phyloP scores from a whole-genome alignment of 2,329 filamentous ascomycete species.

The Fusarium papillatum region DNA sequence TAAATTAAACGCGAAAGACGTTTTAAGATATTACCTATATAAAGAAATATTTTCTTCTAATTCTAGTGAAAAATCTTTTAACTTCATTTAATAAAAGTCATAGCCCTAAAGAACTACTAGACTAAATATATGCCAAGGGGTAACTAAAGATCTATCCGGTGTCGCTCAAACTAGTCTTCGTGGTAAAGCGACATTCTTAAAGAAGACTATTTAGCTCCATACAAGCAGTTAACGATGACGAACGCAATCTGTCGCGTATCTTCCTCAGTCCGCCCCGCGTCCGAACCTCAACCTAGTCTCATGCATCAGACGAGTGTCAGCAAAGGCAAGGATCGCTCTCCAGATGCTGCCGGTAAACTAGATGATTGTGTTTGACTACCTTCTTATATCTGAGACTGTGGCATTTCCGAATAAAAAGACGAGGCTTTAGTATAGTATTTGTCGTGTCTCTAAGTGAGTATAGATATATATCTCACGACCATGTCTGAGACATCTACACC shows the following conservation, averaged over 20 bases:
- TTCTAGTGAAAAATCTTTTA: not conserved
- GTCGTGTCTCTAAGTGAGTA: not conserved
- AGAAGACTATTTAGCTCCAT: not conserved
- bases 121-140: not conserved
- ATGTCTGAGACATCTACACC: not conserved
- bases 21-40: not conserved
- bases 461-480: not conserved
- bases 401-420: not conserved
- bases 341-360: fast-evolving
- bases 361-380: not conserved
- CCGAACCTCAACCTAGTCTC: not conserved
- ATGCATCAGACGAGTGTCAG: not conserved
- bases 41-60: not conserved
- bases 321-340: not conserved
- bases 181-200: not conserved
- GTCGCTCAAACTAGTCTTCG: not conserved
- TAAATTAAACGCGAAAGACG: not conserved
- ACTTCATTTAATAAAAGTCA: not conserved
- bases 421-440: not conserved
- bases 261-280: too few species aligned
- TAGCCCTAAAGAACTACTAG: not conserved
- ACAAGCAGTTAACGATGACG: fast-evolving
- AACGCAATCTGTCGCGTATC: not conserved
- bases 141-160: not conserved
- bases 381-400: not conserved